These are phyloP conservation scores for Alternaria burnsii DNA, from an alignment of 2,329 filamentous ascomycete species.

Conservation along the genomic window DNA sequence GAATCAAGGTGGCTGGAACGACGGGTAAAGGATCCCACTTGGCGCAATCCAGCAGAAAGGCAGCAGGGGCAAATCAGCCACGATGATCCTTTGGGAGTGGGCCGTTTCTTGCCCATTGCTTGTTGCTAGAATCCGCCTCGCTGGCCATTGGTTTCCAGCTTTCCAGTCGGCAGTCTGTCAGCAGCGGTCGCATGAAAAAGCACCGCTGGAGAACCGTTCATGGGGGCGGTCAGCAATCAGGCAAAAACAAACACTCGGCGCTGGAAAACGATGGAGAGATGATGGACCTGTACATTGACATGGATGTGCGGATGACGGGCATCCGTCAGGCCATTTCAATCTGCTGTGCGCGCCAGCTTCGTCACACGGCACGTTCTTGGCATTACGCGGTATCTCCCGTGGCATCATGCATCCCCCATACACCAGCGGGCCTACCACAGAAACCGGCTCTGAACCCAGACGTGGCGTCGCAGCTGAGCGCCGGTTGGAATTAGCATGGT, in stretches of 20 bases:
- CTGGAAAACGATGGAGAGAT: not conserved
- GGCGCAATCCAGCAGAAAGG: conserved; percentile 18
- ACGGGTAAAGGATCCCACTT: conserved; percentile 16
- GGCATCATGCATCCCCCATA: conserved; percentile 12
- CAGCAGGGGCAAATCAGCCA: conserved; percentile 16
- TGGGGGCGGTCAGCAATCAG: conserved; percentile 4
- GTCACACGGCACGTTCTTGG: conserved; percentile 26
- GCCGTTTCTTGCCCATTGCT: conserved; percentile 17
- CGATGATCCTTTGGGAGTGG: conserved; percentile 18
- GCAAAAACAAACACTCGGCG: not conserved
- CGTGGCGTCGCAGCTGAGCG: not conserved
- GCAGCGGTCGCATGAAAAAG: conserved; percentile 19
- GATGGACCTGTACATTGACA: conserved; percentile 2
- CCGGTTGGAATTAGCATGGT: conserved; percentile 7
- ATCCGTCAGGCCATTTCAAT: conserved; percentile 33
- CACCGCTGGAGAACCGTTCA: conserved; percentile 11
- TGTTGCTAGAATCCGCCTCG: conserved; percentile 20
- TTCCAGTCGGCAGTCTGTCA: conserved; percentile 15
- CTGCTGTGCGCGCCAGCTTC: conserved; percentile 22
- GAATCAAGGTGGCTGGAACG: conserved; percentile 16
- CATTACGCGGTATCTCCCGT: conserved; percentile 6
- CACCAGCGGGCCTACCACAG: conserved; percentile 4
- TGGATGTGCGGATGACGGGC: conserved; percentile 8
- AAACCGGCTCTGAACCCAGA: conserved; percentile 2
- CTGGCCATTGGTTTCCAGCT: conserved; percentile 33